Evolutionary conservation across 2,329 filamentous ascomycete species (phyloP), one percentile per base, ranked within the genome.

Genomic region (Microsporum audouinii): DNA sequence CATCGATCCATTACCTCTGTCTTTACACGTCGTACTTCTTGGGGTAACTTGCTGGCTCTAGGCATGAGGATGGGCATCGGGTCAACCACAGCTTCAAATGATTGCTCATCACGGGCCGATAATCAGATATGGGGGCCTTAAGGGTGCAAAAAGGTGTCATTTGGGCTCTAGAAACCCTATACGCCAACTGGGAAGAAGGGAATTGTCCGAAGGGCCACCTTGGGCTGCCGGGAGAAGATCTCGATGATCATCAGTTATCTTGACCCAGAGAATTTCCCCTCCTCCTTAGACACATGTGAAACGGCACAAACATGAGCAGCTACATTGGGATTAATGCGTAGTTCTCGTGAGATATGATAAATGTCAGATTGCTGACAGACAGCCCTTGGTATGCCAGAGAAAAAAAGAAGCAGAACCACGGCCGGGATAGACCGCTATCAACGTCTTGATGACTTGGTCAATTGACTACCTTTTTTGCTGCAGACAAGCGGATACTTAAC

Each of bases 161-260:
- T 29, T 62, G 60, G 60, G 60, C 56, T 3, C 38, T 62, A n/a
- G 60, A 57, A 1, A 62, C 56, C 8, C 29, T 59, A 12, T 57
- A 62, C 34, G 57, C 60, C 27, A 57, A 62, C 49, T 62, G 60
- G 60, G 60, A 62, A 36, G 51, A 56, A 29, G 59, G 34, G 38
- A 57, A 62, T 33, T 56, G 59, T 29, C 36, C 57, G n/a, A 62
- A 62, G 14, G 14, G 29, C 17, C 7, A 47, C 27, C 31, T 62
- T 5, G 60, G 57, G 2, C 51, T 62, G 29, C 23, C 39, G 31
- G 60, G 59, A 31, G 60, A 62, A 36, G 36, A 55, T 59, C 29
- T 62, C 1, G 57, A 59, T 39, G 49, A 23, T 23, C 17, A 23
- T 23, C 17, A 23, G 17, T 23, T 23, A 23, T 23, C 17, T 23